Evolutionary conservation across 331 rosid species (phyloP).

Genomic region (Acacia pycnantha): DNA sequence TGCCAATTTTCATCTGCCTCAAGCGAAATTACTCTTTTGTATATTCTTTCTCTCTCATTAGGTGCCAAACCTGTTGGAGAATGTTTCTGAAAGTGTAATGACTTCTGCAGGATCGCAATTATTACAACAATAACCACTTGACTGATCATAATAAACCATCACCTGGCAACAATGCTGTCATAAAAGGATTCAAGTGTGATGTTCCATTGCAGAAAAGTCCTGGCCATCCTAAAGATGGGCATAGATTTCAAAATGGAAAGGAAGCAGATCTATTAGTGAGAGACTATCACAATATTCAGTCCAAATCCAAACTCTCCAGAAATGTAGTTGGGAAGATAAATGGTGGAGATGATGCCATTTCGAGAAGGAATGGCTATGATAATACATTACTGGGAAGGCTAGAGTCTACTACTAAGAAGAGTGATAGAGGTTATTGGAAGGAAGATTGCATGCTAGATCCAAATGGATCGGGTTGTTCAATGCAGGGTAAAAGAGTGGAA

Average conservation of each 20-base stretch:
- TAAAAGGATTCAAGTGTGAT: conserved; percentile 48
- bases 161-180: conserved; percentile 40
- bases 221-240: conserved; percentile 39
- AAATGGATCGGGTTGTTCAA: conserved; percentile 40
- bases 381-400: conserved; percentile 41
- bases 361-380: conserved; percentile 43
- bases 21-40: neutral
- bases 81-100: neutral
- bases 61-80: conserved; percentile 7
- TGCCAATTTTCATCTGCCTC: neutral
- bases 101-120: conserved; percentile 59
- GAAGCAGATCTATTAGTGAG: conserved; percentile 42
- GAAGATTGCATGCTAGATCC: conserved; percentile 45
- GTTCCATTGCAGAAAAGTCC: conserved; percentile 40
- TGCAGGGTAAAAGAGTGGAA: conserved; percentile 48
- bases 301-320: conserved; percentile 42
- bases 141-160: conserved; percentile 34
- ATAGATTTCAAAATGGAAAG: conserved; percentile 39
- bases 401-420: conserved; percentile 40
- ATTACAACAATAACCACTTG: conserved; percentile 30
- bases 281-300: conserved; percentile 39
- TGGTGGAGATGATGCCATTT: conserved; percentile 39
- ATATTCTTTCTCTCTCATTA: conserved; percentile 2
- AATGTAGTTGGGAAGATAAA: conserved; percentile 40
- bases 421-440: conserved; percentile 41